These are phyloP conservation scores for Fusarium paranaense DNA, from an alignment of 2,329 filamentous ascomycete genomes.

Conservation along the genomic window DNA sequence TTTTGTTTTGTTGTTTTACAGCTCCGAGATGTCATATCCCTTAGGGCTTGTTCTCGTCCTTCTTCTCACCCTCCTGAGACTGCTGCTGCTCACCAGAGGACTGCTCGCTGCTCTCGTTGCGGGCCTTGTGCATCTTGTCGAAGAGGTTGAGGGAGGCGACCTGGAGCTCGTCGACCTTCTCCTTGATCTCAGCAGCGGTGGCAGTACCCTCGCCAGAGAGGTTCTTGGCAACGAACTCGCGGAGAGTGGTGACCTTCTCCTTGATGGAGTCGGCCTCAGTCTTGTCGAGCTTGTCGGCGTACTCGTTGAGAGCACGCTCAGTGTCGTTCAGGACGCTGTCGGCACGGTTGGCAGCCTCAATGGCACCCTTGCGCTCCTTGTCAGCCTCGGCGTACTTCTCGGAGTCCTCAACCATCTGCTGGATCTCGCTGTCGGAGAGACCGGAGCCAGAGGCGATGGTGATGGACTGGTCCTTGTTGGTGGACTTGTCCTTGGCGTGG, in stretches of 20 bases:
- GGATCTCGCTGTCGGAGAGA: slow-evolving; percentile 93
- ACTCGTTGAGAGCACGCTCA: slow-evolving; percentile 97
- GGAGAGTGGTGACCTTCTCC: slow-evolving; percentile 89
- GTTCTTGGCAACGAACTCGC: slow-evolving; percentile 93
- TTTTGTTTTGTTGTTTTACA: slow-evolving; percentile 37
- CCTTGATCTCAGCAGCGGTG: slow-evolving; percentile 94
- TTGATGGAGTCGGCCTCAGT: slow-evolving; percentile 90
- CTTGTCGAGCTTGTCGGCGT: slow-evolving; percentile 96
- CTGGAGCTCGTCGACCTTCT: slow-evolving; percentile 98
- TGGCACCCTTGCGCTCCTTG: slow-evolving; percentile 95
- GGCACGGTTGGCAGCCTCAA: slow-evolving; percentile 96
- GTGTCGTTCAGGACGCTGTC: slow-evolving; percentile 97
- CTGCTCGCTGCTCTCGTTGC: slow-evolving; percentile 71
- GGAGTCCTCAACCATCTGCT: slow-evolving; percentile 97
- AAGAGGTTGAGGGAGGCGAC: slow-evolving; percentile 95
- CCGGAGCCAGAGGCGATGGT: slow-evolving; percentile 98
- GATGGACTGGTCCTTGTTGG: slow-evolving; percentile 99
- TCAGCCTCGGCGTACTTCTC: slow-evolving; percentile 96
- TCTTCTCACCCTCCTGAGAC: slow-evolving; percentile 78
- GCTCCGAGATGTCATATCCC: slow-evolving; percentile 39
- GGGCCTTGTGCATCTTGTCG: slow-evolving; percentile 99
- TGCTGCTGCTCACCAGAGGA: slow-evolving; percentile 59
- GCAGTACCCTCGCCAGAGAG: slow-evolving; percentile 89
- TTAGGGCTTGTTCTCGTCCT: slow-evolving; percentile 78
- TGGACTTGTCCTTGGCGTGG: slow-evolving; percentile 98